These are phyloP conservation scores for Cucurbitaria berberidis DNA, from an alignment of 2,329 filamentous ascomycete genomes.

Conservation along the genomic window DNA sequence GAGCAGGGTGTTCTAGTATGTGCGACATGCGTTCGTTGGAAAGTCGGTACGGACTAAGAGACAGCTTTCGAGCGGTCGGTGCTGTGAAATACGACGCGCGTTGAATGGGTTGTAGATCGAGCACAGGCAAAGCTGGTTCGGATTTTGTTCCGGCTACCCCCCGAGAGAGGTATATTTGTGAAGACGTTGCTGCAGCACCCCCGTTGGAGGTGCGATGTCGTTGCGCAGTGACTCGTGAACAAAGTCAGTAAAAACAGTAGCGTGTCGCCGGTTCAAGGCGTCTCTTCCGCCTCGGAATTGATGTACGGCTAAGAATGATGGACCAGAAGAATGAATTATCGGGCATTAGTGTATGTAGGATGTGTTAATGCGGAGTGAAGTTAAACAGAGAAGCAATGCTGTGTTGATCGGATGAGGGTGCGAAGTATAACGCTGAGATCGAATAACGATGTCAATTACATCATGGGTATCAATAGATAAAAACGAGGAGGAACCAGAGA, in stretches of 20 bases:
- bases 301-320: background rate
- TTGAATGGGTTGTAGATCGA: conserved; percentile 15
- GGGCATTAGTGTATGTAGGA: background rate
- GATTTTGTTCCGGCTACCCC: conserved; percentile 50
- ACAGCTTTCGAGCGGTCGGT: conserved; percentile 14
- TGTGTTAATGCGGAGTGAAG: background rate
- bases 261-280: background rate
- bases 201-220: conserved; percentile 9
- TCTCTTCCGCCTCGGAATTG: background rate
- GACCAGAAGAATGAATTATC: background rate
- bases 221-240: background rate
- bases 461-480: conserved; percentile 16
- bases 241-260: background rate
- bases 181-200: conserved; percentile 52
- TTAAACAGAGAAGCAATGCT: background rate
- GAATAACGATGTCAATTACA: background rate
- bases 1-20: conserved; percentile 1
- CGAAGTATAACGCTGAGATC: background rate
- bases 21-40: conserved; percentile 14
- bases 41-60: conserved; percentile 15
- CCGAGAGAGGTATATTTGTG: conserved; percentile 55
- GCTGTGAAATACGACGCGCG: conserved; percentile 25
- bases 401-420: background rate
- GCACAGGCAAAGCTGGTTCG: conserved; percentile 29
- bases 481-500: conserved; percentile 1